phyloP scores from a whole-genome alignment of 2,329 filamentous ascomycete genomes.

The Paracorniculantispora psalliotae region DNA sequence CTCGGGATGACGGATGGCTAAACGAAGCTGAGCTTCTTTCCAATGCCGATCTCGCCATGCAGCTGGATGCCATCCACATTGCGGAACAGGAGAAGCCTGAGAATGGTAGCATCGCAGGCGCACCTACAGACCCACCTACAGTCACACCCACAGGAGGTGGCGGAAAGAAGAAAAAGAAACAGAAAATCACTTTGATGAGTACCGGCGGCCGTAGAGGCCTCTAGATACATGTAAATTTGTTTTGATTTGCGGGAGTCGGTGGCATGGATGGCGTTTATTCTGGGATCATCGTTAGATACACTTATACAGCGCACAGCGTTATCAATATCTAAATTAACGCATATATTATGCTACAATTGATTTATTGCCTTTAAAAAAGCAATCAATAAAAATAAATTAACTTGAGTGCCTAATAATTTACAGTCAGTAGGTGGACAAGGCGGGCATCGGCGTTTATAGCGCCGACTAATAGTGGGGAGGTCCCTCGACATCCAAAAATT shows the following conservation, averaged over 20 bases:
- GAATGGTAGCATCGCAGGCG: slow-evolving; percentile 15
- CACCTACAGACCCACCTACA: no score
- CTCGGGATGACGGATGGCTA: slow-evolving; percentile 74
- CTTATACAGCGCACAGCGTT: not conserved
- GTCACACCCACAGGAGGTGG: slow-evolving; percentile 32
- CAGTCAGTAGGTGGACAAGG: not conserved
- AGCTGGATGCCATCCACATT: slow-evolving; percentile 51
- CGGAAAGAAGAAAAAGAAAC: slow-evolving; percentile 68
- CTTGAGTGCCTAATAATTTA: no score
- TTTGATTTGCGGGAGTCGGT: not conserved
- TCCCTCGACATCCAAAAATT: not conserved
- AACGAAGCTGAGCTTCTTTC: slow-evolving; percentile 71
- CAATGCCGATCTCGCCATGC: slow-evolving; percentile 53
- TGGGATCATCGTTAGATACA: not conserved
- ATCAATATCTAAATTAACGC: not conserved
- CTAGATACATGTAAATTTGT: slow-evolving; percentile 17
- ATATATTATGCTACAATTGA: not conserved
- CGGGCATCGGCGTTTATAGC: slow-evolving; percentile 2
- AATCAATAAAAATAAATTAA: no score
- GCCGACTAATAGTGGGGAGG: slow-evolving; percentile 14
- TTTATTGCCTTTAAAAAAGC: not conserved
- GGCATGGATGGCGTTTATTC: slow-evolving; percentile 12
- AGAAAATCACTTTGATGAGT: slow-evolving; percentile 69
- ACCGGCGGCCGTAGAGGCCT: slow-evolving; percentile 52
- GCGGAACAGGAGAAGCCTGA: slow-evolving; percentile 24